These are phyloP conservation scores for Rhizodiscina lignyota DNA, from an alignment of 495 filamentous ascomycete species.

Conservation along the genomic window DNA sequence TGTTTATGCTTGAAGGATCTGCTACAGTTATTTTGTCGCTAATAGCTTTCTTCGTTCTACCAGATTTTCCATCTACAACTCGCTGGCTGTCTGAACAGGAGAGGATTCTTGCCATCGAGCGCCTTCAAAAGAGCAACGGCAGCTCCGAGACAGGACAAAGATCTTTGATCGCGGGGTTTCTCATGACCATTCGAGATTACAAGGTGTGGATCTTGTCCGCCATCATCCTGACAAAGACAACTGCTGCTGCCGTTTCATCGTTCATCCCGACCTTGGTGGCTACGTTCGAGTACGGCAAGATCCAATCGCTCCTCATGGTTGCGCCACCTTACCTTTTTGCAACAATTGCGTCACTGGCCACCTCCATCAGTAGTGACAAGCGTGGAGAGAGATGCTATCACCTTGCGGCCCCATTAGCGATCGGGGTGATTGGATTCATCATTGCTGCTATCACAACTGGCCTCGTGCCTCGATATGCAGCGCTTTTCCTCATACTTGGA, in stretches of 20 bases:
- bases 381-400: neutral
- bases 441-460: neutral
- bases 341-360: neutral
- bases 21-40: constrained; percentile 1
- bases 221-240: neutral
- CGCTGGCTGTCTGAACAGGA: neutral
- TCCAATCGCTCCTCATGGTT: neutral
- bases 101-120: neutral
- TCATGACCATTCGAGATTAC: neutral
- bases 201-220: neutral
- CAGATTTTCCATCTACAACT: neutral
- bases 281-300: neutral
- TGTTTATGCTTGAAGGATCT: constrained; percentile 4
- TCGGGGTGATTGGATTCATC: neutral
- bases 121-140: neutral
- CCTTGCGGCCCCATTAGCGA: neutral
- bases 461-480: neutral
- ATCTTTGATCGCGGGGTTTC: neutral
- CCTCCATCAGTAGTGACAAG: neutral
- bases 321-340: neutral
- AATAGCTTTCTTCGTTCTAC: constrained; percentile 1
- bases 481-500: neutral
- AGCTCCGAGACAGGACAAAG: neutral
- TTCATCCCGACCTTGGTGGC: neutral
- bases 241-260: neutral